Base-by-base conservation (phyloP, 1,139 yeast species). In the Blastobotrys aristatus region DNA sequence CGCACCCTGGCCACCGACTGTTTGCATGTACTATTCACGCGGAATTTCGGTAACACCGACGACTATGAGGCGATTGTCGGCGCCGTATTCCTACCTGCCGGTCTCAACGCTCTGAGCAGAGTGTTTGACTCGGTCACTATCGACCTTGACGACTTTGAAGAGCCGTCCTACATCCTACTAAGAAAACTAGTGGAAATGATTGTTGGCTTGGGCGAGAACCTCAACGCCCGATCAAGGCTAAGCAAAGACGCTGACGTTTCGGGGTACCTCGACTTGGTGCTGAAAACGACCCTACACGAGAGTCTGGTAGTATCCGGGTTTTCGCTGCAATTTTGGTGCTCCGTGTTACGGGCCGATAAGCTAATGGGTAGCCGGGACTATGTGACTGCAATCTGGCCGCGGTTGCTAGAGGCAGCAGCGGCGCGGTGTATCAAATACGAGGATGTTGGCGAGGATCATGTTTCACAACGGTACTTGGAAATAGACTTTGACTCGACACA, bases 141-240 rank as follows among this genome's bases (percentile, higher is more conserved):
- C 30, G 84, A 88, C 60, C 79, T 92, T 0, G 84, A 84, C 51
- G 86, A 82, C 58, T 74, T 88, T 32, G 95, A 89, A 62, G 97
- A 89, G 59, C 76, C 77, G 32, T 68, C 73, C 43, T 92, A 94
- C 62, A 80, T 95, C 0, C 74, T 92, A 51, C 70, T 86, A 54
- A 92, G 92, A 63, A 90, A 92, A 65, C 76, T 92, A 20, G 96
- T 90, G 4, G 98, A 94, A 64, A 85, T 92, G 87, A 79, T 90
- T 43, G 95, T 92, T 34, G 88, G 95, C 1, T 71, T 92, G 36
- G 88, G 96, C 57, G 96, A 84, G 58, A 82, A 81, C 62, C 70
- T 85, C 50, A 81, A 79, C 53, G 60, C 65, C 24, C 60, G 63
- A 41, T 53, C 55, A 30, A 57, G 60, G 24, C 61, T 72, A 13